Evolutionary conservation across 2,329 filamentous ascomycete species (phyloP), one percentile per base, ranked within the genome.

Genomic region (Metarhizium guizhouense): DNA sequence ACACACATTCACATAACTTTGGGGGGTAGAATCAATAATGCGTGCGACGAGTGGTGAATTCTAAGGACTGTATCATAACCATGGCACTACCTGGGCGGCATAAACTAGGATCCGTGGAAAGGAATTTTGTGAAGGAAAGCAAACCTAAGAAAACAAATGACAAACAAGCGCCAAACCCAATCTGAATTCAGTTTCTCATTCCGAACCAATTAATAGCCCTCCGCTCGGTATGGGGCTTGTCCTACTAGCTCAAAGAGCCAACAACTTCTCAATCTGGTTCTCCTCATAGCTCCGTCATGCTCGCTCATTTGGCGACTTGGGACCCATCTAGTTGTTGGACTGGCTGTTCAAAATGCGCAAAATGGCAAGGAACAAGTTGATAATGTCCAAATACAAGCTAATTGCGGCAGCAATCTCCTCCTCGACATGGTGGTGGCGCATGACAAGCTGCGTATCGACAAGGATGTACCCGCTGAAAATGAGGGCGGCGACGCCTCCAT

Each of bases 341-440:
- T 96, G 90, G 76, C 87, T 95, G 79, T 99, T 99, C 67, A 99
- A 78, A 64, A 99, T 97, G 67, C 94, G 83, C 67, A 99, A 78
- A 67, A 99, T 99, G 54, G 90, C 87, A 62, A 99, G 79, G 83
- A 99, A 99, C 62, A 99, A 74, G 80, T 99, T 99, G 77, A 97
- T 90, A 61, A 97, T 85, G 71, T 97, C 93, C 52, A 99, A 81
- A 71, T 99, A 99, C 51, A 99, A 80, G 68, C 89, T 94, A 72
- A 99, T 96, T 10, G 90, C 86, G 52, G 93, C 93, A 6, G 92
- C 91, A 69, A 97, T 96, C 78, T 96, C 92, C 80, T 96, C 93
- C 75, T 99, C 94, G 53, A 96, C 90, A 67, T 97, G 93, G 74
- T 96, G 94, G 72, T 96, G 89, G 67, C 92, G 84, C 83, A 99